These are phyloP conservation scores for Clarireedia hainanense DNA, from an alignment of 2,329 filamentous ascomycete genomes.

Conservation along the genomic window DNA sequence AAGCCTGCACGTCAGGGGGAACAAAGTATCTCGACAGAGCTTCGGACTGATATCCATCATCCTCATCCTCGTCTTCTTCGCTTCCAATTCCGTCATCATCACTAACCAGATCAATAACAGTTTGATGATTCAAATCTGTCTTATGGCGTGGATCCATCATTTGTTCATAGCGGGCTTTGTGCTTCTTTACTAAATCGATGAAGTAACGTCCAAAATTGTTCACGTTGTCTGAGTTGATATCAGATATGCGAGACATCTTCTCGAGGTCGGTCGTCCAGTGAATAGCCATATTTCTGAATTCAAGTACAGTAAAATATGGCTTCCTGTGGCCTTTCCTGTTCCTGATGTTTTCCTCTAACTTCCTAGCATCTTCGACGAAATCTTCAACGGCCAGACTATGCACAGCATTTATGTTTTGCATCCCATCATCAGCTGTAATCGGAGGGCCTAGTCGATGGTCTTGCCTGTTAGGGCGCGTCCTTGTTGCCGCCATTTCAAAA, in stretches of 20 bases:
- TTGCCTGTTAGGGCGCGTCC: constrained; percentile 17
- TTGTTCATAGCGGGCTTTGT: constrained; percentile 39
- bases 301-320: constrained; percentile 58
- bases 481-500: constrained; percentile 26
- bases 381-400: constrained; percentile 56
- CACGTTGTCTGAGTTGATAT: constrained; percentile 57
- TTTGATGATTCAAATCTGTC: constrained; percentile 29
- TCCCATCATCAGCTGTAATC: constrained; percentile 48
- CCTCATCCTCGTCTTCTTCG: constrained; percentile 19
- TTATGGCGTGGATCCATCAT: constrained; percentile 35
- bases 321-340: constrained; percentile 48
- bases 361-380: constrained; percentile 57
- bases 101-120: constrained; percentile 47
- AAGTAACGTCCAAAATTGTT: constrained; percentile 53
- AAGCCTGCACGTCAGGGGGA: constrained; percentile 5
- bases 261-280: constrained; percentile 54
- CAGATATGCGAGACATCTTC: constrained; percentile 55
- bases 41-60: constrained; percentile 1
- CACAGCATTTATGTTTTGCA: constrained; percentile 47
- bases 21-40: neutral
- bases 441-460: constrained; percentile 42
- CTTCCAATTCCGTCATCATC: constrained; percentile 17
- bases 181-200: constrained; percentile 47
- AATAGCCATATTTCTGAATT: constrained; percentile 68
- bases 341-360: constrained; percentile 52